Base-by-base conservation (phyloP, 306 rosid species). In the Cucurbita argyrosperma region DNA sequence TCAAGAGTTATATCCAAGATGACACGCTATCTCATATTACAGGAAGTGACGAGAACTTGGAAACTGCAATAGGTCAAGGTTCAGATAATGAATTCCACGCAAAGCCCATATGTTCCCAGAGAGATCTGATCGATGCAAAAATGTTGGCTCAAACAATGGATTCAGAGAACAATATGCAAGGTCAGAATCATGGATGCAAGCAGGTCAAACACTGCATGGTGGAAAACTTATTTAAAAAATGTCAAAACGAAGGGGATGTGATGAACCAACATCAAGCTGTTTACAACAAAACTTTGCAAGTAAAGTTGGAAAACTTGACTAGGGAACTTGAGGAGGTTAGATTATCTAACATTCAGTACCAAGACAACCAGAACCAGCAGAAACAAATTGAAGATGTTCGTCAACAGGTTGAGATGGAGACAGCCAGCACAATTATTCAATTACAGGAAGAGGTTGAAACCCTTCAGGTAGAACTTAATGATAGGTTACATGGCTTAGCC, bases 391-490 rank as follows among this genome's bases (percentile, higher is more conserved):
- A 94, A 85, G 79, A 65, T 49, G 90, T 90, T 42, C 83, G 92
- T 61, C 92, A 88, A 80, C 95, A 94, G 72, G 97, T 88, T 78
- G 98, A 94, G 90, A 88, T 84, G 83, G 98, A 94, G 86, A 90
- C 95, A 40, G 86, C 92, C 50, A 86, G 82, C 72, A 89, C 97
- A 76, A 90, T 90, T 85, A 81, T 90, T 84, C 97, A 87, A 45
- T 85, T 94, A 80, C 98, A 94, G 84, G 96, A 89, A 82, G 92
- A 90, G 86, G 88, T 90, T 84, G 82, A 89, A 78, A 61, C 53
- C 71, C 86, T 90, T 79, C 97, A 88, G 77, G 76, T 80, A 74
- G 91, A 89, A 75, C 86, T 90, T 67, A 83, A 90, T 76, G 88
- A 85, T 67, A 90, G 81, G 75, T 74, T 90, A 74, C 80, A 64